phyloP scores from a whole-genome alignment of 2,329 filamentous ascomycete species.

The Periconia sp. region DNA sequence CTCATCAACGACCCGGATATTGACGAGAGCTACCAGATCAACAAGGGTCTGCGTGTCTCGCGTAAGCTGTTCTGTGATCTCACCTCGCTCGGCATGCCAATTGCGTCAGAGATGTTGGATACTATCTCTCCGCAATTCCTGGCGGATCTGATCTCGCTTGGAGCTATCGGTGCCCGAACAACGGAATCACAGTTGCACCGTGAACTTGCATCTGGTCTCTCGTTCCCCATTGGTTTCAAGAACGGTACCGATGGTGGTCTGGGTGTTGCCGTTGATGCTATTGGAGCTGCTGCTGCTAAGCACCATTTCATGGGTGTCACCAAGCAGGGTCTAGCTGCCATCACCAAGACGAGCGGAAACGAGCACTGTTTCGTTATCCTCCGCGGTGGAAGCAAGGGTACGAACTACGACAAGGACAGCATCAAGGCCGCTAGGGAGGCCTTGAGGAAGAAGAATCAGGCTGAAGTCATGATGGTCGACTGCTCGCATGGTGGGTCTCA shows the following conservation, averaged over 20 bases:
- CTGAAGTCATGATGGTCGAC: slow-evolving; percentile 94
- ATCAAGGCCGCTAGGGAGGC: slow-evolving; percentile 80
- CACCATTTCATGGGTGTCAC: slow-evolving; percentile 99
- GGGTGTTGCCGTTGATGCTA: slow-evolving; percentile 91
- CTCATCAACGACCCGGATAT: slow-evolving; percentile 99
- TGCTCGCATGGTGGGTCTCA: slow-evolving; percentile 89
- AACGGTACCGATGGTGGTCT: slow-evolving; percentile 96
- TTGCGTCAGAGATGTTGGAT: slow-evolving; percentile 97
- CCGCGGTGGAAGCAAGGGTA: slow-evolving; percentile 86
- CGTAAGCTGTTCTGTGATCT: slow-evolving; percentile 92
- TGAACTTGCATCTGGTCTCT: slow-evolving; percentile 91
- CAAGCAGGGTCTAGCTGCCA: slow-evolving; percentile 94
- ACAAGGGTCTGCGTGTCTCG: slow-evolving; percentile 94
- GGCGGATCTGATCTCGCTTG: slow-evolving; percentile 92
- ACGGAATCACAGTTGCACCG: slow-evolving; percentile 97
- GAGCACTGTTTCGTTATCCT: slow-evolving; percentile 98
- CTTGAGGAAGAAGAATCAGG: slow-evolving; percentile 80
- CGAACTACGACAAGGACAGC: slow-evolving; percentile 89
- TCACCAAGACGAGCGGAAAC: slow-evolving; percentile 91
- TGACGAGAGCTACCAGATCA: slow-evolving; percentile 96
- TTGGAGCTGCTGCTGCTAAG: slow-evolving; percentile 77
- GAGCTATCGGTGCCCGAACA: slow-evolving; percentile 93
- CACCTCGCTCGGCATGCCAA: slow-evolving; percentile 85
- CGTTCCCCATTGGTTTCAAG: slow-evolving; percentile 99
- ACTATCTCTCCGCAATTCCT: slow-evolving; percentile 98